A percentile compares a stretch with the other conserved stretches of the same genome.
Conservation (phyloP, 1,139 yeast genomes). For the Kodamaea sp. region DNA sequence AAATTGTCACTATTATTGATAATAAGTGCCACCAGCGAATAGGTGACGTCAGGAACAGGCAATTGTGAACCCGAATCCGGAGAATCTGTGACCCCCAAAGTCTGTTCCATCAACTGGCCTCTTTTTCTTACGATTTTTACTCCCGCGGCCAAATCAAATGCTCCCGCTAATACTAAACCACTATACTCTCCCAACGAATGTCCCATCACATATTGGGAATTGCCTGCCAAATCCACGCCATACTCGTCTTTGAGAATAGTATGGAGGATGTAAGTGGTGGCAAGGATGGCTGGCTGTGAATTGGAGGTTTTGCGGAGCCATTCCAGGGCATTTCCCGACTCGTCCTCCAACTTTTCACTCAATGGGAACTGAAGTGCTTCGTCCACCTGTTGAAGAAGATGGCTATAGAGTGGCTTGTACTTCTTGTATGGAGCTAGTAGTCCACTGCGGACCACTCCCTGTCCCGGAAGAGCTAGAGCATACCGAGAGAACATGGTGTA, state of each 20-base stretch:
- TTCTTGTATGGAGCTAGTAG: constrained; percentile 27
- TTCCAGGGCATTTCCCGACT: constrained; percentile 7
- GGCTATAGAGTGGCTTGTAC: constrained; percentile 17
- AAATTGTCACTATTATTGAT: constrained; percentile 20
- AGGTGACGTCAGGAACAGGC: constrained; percentile 14
- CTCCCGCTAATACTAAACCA: constrained; percentile 46
- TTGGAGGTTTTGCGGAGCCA: constrained; percentile 39
- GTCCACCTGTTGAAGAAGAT: constrained; percentile 48
- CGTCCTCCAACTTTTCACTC: constrained; percentile 17
- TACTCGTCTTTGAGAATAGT: constrained; percentile 27
- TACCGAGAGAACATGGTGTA: constrained; percentile 2
- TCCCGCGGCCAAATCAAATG: constrained; percentile 42
- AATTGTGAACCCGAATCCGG: no score
- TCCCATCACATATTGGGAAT: constrained; percentile 42
- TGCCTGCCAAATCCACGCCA: constrained; percentile 22
- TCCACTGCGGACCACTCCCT: constrained; percentile 35
- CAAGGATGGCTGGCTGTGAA: constrained; percentile 64
- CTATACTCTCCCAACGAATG: constrained; percentile 64
- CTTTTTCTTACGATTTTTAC: constrained; percentile 51
- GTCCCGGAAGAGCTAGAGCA: constrained; percentile 47
- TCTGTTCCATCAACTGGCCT: constrained; percentile 51
- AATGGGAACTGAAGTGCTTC: constrained; percentile 62
- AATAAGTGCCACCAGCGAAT: constrained; percentile 43
- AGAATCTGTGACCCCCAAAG: constrained; percentile 3
- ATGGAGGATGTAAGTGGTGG: constrained; percentile 44